These are phyloP conservation scores for Pleurotus tuoliensis DNA, from an alignment of 768 basidiomycete genomes.

Conservation along the genomic window DNA sequence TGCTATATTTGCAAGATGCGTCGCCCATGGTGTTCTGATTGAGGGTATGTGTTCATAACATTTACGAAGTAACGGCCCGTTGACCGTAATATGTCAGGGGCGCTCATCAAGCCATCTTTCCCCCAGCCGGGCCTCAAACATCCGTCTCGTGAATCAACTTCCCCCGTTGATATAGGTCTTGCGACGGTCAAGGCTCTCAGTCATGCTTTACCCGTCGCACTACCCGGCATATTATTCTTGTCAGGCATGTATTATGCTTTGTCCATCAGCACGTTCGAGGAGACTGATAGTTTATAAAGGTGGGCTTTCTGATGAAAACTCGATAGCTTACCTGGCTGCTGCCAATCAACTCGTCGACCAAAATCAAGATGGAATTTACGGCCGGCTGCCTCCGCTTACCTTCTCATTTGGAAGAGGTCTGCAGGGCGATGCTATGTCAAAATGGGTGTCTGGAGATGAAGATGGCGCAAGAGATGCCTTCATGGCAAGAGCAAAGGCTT, in stretches of 20 bases:
- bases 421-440: conserved; percentile 45
- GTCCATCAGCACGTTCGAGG: neutral
- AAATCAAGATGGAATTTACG: conserved; percentile 30
- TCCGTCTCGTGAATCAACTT: conserved; percentile 29
- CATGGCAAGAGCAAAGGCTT: conserved; percentile 38
- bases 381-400: conserved; percentile 37
- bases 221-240: conserved; percentile 47
- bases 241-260: conserved; percentile 30
- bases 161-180: conserved; percentile 38
- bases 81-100: conserved; percentile 24
- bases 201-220: conserved; percentile 40
- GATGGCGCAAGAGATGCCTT: conserved; percentile 33
- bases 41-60: conserved; percentile 34
- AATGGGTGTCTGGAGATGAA: conserved; percentile 44
- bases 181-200: conserved; percentile 43
- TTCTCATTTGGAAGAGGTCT: conserved; percentile 50
- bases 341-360: conserved; percentile 34
- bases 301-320: conserved; percentile 36
- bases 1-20: conserved; percentile 42
- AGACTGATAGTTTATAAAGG: conserved; percentile 22
- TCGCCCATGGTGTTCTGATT: conserved; percentile 41
- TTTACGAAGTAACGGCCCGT: neutral
- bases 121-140: conserved; percentile 44
- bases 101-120: conserved; percentile 50
- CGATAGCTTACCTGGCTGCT: conserved; percentile 37